These are phyloP conservation scores for Lepidium africanum DNA, from an alignment of 345 rosid genomes.

Conservation along the genomic window DNA sequence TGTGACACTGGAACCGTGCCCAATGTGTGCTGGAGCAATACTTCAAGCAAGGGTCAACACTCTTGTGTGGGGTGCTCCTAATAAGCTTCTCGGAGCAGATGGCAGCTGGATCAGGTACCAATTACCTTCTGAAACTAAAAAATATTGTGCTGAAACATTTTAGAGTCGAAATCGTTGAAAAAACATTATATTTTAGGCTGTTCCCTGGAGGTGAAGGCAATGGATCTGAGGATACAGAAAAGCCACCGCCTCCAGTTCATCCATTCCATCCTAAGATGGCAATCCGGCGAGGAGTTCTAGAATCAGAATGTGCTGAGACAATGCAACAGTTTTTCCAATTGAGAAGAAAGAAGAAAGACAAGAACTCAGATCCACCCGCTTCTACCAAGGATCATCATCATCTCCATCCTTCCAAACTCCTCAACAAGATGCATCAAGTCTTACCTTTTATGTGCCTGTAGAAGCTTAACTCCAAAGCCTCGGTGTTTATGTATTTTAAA, in stretches of 20 bases:
- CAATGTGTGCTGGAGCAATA: constrained; percentile 99
- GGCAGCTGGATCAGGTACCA: constrained; percentile 90
- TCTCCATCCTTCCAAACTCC: constrained; percentile 60
- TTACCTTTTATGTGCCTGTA: constrained; percentile 73
- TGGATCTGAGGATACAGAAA: constrained; percentile 39
- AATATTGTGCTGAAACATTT: not conserved
- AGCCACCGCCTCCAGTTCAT: constrained; percentile 74
- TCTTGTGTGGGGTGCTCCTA: constrained; percentile 99
- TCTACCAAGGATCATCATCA: constrained; percentile 49
- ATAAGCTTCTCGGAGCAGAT: constrained; percentile 96
- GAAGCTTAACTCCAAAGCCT: not conserved
- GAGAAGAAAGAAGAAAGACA: constrained; percentile 69
- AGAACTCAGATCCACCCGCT: constrained; percentile 34
- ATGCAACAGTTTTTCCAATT: constrained; percentile 94
- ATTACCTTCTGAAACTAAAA: constrained; percentile 10
- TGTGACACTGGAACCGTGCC: constrained; percentile 93
- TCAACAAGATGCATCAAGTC: constrained; percentile 64
- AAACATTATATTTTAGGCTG: constrained; percentile 41
- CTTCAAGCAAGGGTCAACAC: constrained; percentile 88
- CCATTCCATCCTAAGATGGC: constrained; percentile 93
- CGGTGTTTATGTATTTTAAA: not conserved
- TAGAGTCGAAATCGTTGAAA: not conserved
- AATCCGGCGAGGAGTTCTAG: constrained; percentile 70
- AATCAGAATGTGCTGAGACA: constrained; percentile 67
- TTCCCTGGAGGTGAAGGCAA: constrained; percentile 50